These are phyloP conservation scores for Gynochthodes officinalis DNA, from an alignment of 257 asterid genomes.

Conservation along the genomic window DNA sequence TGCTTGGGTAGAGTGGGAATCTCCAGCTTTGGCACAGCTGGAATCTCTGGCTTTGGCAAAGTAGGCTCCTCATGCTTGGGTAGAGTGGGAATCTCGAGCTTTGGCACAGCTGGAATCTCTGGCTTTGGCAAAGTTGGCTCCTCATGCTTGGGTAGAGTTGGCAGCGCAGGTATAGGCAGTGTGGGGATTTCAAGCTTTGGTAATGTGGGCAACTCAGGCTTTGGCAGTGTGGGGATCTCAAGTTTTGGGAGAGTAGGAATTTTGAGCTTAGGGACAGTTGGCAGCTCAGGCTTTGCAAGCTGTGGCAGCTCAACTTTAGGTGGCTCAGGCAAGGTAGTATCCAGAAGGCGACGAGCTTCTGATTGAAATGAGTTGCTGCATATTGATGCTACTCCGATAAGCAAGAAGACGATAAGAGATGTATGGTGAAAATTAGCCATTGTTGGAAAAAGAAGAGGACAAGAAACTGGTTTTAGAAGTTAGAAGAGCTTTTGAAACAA, in stretches of 20 bases:
- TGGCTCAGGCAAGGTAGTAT: slow-evolving; percentile 24
- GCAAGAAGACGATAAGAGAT: slow-evolving; percentile 3
- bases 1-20: slow-evolving; percentile 28
- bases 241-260: slow-evolving; percentile 19
- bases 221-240: slow-evolving; percentile 25
- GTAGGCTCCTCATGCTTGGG: slow-evolving; percentile 8
- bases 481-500: slow-evolving; percentile 3
- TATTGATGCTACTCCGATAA: slow-evolving; percentile 14
- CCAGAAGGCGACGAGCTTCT: slow-evolving; percentile 30
- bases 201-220: slow-evolving; percentile 23
- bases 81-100: not conserved
- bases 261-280: slow-evolving; percentile 22
- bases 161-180: slow-evolving; percentile 29
- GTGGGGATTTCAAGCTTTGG: slow-evolving; percentile 29
- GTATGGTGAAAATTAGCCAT: slow-evolving; percentile 22
- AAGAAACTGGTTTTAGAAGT: not conserved
- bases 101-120: slow-evolving; percentile 7
- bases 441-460: not conserved
- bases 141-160: too few species aligned
- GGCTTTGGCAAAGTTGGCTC: slow-evolving; percentile 24
- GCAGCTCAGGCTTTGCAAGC: slow-evolving; percentile 17
- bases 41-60: slow-evolving; percentile 24
- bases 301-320: slow-evolving; percentile 25
- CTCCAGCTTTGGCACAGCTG: slow-evolving; percentile 26
- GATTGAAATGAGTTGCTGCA: slow-evolving; percentile 14